Evolutionary conservation across 2,329 filamentous ascomycete species (phyloP).

Genomic region (Bipolaris oryzae): DNA sequence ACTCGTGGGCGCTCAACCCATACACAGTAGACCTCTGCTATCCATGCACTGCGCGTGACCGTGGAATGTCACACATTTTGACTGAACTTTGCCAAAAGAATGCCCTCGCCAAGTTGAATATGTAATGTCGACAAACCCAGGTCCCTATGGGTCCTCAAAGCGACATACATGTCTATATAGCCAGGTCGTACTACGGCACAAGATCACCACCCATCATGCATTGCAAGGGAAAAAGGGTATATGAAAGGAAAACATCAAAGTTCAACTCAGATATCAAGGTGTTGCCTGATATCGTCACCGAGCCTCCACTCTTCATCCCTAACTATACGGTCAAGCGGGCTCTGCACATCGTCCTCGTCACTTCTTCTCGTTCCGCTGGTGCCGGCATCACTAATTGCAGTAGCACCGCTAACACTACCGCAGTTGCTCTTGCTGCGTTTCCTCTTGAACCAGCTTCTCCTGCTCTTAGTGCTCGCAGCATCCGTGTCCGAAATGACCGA

Average conservation of each 20-base stretch:
- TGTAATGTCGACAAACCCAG: neutral
- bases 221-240: neutral
- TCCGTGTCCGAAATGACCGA: conserved; percentile 38
- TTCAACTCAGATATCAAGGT: conserved; percentile 2
- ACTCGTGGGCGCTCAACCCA: conserved; percentile 2
- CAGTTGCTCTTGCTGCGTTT: conserved; percentile 33
- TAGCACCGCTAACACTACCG: conserved; percentile 39
- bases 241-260: neutral
- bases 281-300: conserved; percentile 5
- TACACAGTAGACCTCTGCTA: neutral
- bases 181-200: neutral
- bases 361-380: conserved; percentile 42
- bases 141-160: neutral
- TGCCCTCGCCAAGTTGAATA: no score
- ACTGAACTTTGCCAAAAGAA: no score
- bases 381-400: conserved; percentile 37
- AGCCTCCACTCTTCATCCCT: conserved; percentile 63
- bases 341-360: conserved; percentile 58
- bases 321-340: conserved; percentile 57
- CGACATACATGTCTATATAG: neutral
- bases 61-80: no score
- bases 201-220: neutral
- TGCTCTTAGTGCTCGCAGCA: conserved; percentile 41
- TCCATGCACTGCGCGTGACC: no score
- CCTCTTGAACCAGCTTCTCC: conserved; percentile 48